Percentiles rank a stretch among this genome's conserved stretches.
Evolutionary conservation across 768 basidiomycete genomes (phyloP).

Genomic region (Pilatotrama ljubarskyi): DNA sequence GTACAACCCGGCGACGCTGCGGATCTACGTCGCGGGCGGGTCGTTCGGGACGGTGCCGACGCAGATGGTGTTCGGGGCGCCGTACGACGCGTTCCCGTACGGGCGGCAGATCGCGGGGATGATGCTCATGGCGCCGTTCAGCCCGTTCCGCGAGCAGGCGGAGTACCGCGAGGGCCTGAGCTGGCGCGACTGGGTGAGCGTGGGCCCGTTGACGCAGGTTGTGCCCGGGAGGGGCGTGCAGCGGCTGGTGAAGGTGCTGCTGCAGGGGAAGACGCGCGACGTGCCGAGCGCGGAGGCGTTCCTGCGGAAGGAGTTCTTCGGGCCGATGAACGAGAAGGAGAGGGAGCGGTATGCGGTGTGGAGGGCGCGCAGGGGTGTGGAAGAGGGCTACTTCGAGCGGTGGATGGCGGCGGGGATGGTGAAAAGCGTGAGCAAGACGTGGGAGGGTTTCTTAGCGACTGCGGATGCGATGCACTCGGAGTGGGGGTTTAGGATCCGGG

Average conservation of each 20-base stretch:
- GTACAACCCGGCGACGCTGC: conserved; percentile 33
- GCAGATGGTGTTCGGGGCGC: conserved; percentile 56
- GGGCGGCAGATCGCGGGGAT: conserved; percentile 48
- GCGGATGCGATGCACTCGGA: conserved; percentile 46
- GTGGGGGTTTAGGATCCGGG: conserved; percentile 47
- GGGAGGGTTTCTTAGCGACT: conserved; percentile 53
- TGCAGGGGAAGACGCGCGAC: conserved; percentile 40
- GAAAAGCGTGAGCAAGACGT: conserved; percentile 49
- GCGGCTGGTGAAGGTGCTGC: conserved; percentile 33
- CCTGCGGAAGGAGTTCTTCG: conserved; percentile 40
- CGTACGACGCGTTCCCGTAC: conserved; percentile 52
- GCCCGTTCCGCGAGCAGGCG: conserved; percentile 48
- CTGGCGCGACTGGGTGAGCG: conserved; percentile 46
- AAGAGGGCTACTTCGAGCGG: conserved; percentile 46
- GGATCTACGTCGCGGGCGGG: conserved; percentile 52
- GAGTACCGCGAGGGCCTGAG: conserved; percentile 48
- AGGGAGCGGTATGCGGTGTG: conserved; percentile 39
- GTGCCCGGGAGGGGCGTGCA: conserved; percentile 43
- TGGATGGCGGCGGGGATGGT: conserved; percentile 43
- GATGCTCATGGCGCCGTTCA: conserved; percentile 46
- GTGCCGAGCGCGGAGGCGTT: conserved; percentile 44
- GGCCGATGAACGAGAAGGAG: conserved; percentile 41
- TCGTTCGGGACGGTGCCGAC: conserved; percentile 56
- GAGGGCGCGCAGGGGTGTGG: conserved; percentile 40
- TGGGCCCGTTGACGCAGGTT: conserved; percentile 46